Evolutionary conservation across 305 asterid species (phyloP), one percentile per base, ranked within the genome.

Genomic region (Fraxinus paxiana): DNA sequence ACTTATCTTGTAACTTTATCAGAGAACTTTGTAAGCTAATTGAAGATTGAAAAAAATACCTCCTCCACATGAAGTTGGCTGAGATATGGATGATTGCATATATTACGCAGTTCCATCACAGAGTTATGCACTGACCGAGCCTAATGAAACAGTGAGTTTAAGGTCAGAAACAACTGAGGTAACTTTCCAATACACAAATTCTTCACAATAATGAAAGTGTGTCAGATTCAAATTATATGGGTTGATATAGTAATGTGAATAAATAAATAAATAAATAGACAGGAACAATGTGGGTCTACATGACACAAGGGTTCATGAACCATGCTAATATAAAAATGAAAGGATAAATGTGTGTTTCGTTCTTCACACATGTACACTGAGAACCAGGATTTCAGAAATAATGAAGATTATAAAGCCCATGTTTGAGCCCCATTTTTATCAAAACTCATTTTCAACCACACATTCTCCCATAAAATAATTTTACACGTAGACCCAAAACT

Each of bases 41-140:
- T 41, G 59, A 84, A 85, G 73, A 84, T 76, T 80, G 81, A 84
- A 56, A 86, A 71, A 80, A 41, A 82, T 86, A 96, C 99, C 99
- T 96, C 98, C 78, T 96, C 99, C 79, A 92, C 98, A 86, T 96
- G 99, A 82, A 96, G 97, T 84, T 96, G 99, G 82, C 99, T 96
- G 82, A 96, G 98, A 86, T 94, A 96, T 7, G 99, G 99, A 86
- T 96, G 99, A 89, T 96, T 96, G 87, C 99, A 96, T 83, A 96
- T 96, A 87, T 96, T 96, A 69, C 98, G 94, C 10, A 94, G 92
- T 91, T 96, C 99, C 97, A 96, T 94, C 81, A 96, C 99, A 67
- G 99, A 90, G 87, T 96, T 96, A 87, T 96, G 99, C 85, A 96
- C 97, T 28, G 98, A 84, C 61, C 99, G 93, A 79, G 93, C 98